Conservation (phyloP, 768 basidiomycete species). For the Pleurotus citrinopileatus region DNA sequence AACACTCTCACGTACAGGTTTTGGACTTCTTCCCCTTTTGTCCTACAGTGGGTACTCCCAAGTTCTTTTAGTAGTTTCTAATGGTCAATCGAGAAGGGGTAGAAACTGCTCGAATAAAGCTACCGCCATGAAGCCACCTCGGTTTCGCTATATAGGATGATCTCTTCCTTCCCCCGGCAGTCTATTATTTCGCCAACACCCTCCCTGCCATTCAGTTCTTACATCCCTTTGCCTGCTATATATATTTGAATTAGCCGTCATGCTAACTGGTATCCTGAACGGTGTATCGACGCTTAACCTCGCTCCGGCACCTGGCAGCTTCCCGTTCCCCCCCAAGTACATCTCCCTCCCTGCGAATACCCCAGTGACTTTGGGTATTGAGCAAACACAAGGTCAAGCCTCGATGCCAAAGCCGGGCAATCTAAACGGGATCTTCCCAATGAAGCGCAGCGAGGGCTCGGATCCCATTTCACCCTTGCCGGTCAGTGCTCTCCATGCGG, state of each 20-base stretch:
- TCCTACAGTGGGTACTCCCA: background rate
- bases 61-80: background rate
- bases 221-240: background rate
- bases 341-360: constrained; percentile 27
- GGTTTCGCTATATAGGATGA: background rate
- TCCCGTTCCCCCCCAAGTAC: constrained; percentile 34
- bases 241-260: background rate
- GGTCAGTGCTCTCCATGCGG: constrained; percentile 40
- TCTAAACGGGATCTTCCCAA: constrained; percentile 43
- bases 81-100: background rate
- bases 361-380: constrained; percentile 29
- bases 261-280: constrained; percentile 15
- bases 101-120: background rate
- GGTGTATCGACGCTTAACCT: constrained; percentile 29
- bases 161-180: background rate
- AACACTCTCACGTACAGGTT: constrained; percentile 3
- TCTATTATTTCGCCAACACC: constrained; percentile 1
- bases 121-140: background rate
- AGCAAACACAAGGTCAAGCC: constrained; percentile 12
- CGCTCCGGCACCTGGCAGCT: constrained; percentile 30
- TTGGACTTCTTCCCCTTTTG: too few species aligned
- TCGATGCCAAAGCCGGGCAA: constrained; percentile 21
- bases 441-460: constrained; percentile 18
- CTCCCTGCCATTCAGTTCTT: background rate
- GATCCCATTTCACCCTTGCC: constrained; percentile 35